These are phyloP conservation scores for Macroventuria anomochaeta DNA, from an alignment of 2,329 filamentous ascomycete species.

Conservation along the genomic window DNA sequence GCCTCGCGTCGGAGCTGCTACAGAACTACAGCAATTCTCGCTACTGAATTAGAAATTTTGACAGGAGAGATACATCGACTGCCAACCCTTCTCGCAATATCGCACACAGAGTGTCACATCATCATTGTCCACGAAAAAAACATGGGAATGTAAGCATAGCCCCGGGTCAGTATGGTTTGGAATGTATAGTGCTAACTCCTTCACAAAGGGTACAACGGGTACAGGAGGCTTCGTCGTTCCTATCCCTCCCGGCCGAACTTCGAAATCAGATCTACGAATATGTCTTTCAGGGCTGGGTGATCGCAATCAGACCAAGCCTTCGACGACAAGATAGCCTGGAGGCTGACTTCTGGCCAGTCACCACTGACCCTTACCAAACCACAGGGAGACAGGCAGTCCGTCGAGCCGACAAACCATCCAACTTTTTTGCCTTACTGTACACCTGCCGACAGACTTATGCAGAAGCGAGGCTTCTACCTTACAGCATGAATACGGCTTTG, in stretches of 20 bases:
- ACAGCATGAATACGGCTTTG: not conserved
- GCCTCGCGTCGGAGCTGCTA: no score
- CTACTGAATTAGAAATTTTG: no score
- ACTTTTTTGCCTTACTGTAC: not conserved
- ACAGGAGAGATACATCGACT: no score
- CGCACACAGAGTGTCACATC: no score
- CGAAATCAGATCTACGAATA: conserved; percentile 2
- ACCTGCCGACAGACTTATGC: conserved; percentile 6
- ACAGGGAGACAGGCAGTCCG: not conserved
- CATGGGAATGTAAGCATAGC: no score
- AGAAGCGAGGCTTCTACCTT: conserved; percentile 7
- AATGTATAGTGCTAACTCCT: not conserved
- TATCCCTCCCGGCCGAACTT: conserved; percentile 7
- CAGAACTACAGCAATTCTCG: no score
- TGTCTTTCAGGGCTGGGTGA: conserved; percentile 3
- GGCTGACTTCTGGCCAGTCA: conserved; percentile 2
- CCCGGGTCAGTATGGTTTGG: no score
- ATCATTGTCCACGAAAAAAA: no score
- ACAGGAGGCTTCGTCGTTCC: not conserved
- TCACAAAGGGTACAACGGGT: not conserved
- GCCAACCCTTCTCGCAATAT: no score
- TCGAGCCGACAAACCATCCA: not conserved
- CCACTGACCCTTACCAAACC: not conserved
- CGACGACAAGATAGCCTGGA: not conserved
- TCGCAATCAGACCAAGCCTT: not conserved